Evolutionary conservation across 2,329 filamentous ascomycete species (phyloP), one percentile per base, ranked within the genome.

Genomic region (Fusarium begoniae): DNA sequence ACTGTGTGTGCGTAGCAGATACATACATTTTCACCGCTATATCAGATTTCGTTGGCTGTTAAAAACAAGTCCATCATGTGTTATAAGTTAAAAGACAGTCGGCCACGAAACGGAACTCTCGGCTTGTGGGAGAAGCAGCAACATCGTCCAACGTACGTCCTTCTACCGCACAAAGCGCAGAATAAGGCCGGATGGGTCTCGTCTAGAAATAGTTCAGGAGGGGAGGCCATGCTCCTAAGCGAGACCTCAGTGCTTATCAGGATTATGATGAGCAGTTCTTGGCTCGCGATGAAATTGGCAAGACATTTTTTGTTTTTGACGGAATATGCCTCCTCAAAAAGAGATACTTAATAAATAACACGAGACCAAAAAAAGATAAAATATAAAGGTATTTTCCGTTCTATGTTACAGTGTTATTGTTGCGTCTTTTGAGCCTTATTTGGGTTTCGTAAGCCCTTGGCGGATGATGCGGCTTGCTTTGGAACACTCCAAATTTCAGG

Each of bases 401-500:
- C 38, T 15, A 32, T 32, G 48, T 53, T 43, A 28, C 47, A 17
- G 28, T 9, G 24, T 37, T 50, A 18, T 53, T 51, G 32, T 51
- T 66, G 45, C 40, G 40, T 60, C 43, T 35, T 51, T 18, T 24
- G 41, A 47, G 56, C 66, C 44, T 64, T 67, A 45, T 62, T 60
- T 70, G 59, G 61, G 48, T 47, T 66, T 65, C 43, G 61, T 67
- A 54, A 54, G 38, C 28, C 45, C 45, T 61, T 58, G 64, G 74
- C 77, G 77, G 77, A 77, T 77, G 78, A 74, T 78, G 74, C 78
- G 77, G 77, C 76, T 79, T 71, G 77, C 76, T 79, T 71, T 69
- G 69, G 69, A 70, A 63, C 69, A 66, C 18, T 38, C 70, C 68
- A 67, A 66, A 67, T 54, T 73, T 66, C 24, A 57, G 63, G 63